These are phyloP conservation scores for Plantago elongata DNA, from an alignment of 257 asterid genomes.

Conservation along the genomic window DNA sequence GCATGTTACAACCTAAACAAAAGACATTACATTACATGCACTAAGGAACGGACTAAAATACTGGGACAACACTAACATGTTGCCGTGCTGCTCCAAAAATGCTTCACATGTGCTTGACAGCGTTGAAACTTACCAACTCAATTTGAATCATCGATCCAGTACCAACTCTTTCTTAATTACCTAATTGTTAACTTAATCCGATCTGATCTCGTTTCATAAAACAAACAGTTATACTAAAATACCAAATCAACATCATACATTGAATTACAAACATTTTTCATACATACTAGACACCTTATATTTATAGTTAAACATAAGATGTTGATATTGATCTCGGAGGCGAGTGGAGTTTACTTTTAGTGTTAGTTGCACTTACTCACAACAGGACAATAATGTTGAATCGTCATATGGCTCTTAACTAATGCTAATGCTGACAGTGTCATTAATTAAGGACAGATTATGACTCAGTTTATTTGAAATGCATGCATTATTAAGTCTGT, in stretches of 20 bases:
- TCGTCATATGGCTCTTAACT: background rate
- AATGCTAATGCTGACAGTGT: too few species aligned
- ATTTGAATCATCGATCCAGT: background rate
- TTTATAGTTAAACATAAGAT: too few species aligned
- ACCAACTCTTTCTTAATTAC: background rate
- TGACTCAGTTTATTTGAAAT: too few species aligned
- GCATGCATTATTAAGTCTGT: too few species aligned
- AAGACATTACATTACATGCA: too few species aligned
- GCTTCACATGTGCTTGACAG: conserved; percentile 2
- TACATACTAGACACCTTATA: too few species aligned
- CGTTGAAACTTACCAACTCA: background rate
- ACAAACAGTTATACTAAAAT: too few species aligned
- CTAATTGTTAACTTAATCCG: background rate
- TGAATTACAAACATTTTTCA: too few species aligned
- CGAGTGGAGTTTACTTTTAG: too few species aligned
- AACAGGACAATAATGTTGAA: background rate
- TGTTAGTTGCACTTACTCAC: background rate
- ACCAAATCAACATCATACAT: too few species aligned
- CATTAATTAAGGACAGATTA: too few species aligned
- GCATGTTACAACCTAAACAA: background rate
- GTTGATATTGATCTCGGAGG: too few species aligned
- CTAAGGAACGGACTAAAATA: background rate
- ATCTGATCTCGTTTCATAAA: background rate
- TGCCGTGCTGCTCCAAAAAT: background rate
- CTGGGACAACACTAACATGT: background rate